Percentiles rank a stretch among this genome's conserved stretches.
Conservation (phyloP, 176 grass and related monocot species). For the Musa troglodytarum region DNA sequence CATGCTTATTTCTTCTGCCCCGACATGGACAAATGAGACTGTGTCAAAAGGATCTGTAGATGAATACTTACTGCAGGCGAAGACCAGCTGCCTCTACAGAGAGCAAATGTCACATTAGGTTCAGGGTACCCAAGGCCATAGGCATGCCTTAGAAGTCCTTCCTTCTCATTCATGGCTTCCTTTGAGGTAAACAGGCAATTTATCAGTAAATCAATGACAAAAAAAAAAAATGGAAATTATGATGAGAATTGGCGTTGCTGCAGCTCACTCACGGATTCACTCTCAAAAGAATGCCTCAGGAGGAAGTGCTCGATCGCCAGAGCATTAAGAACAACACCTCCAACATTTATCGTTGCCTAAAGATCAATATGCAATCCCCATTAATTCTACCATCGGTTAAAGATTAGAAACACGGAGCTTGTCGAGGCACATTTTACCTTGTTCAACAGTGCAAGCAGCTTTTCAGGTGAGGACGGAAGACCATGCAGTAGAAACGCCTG, state of each 20-base stretch:
- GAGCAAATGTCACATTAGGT: slow-evolving; percentile 86
- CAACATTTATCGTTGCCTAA: slow-evolving; percentile 67
- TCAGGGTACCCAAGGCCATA: slow-evolving; percentile 82
- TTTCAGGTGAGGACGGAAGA: slow-evolving; percentile 61
- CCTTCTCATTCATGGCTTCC: slow-evolving; percentile 45
- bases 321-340: slow-evolving; percentile 59
- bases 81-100: slow-evolving; percentile 82
- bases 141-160: slow-evolving; percentile 31
- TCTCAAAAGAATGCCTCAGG: slow-evolving; percentile 50
- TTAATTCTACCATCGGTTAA: too few species aligned
- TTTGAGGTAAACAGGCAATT: slow-evolving; percentile 10
- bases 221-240: not conserved
- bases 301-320: slow-evolving; percentile 80
- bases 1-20: too few species aligned
- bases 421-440: slow-evolving; percentile 23
- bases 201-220: not conserved
- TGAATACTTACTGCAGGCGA: slow-evolving; percentile 56
- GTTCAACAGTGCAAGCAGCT: slow-evolving; percentile 59
- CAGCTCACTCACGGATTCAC: slow-evolving; percentile 32
- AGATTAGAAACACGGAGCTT: not conserved
- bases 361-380: too few species aligned
- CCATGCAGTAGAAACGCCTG: slow-evolving; percentile 88
- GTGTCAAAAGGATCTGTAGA: too few species aligned
- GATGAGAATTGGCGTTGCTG: too few species aligned
- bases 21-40: too few species aligned